These are phyloP conservation scores for Moesziomyces sp. DNA, from an alignment of 1,284 basidiomycete genomes.

Conservation along the genomic window DNA sequence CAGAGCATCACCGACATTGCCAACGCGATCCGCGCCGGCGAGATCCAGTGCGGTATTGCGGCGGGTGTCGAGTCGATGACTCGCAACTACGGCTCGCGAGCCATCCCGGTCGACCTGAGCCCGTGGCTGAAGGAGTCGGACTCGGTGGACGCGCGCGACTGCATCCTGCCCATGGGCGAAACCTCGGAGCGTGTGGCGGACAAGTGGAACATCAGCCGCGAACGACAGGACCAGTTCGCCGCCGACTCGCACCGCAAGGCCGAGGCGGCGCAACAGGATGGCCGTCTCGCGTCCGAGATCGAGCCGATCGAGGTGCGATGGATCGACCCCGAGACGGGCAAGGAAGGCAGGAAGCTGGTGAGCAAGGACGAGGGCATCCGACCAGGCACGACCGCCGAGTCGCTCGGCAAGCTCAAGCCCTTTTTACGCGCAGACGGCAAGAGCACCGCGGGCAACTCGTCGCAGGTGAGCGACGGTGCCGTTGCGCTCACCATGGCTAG, in stretches of 20 bases:
- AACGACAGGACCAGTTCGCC: slow-evolving; percentile 62
- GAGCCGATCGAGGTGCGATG: slow-evolving; percentile 59
- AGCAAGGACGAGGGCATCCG: slow-evolving; percentile 64
- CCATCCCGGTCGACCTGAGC: slow-evolving; percentile 65
- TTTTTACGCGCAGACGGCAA: slow-evolving; percentile 55
- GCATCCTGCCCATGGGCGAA: slow-evolving; percentile 66
- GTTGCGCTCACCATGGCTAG: slow-evolving; percentile 62
- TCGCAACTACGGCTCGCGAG: slow-evolving; percentile 64
- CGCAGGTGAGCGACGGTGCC: slow-evolving; percentile 64
- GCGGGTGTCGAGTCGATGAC: slow-evolving; percentile 66
- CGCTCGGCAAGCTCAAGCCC: slow-evolving; percentile 62
- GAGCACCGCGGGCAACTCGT: slow-evolving; percentile 64
- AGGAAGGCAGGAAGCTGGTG: slow-evolving; percentile 56
- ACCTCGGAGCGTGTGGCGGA: slow-evolving; percentile 63
- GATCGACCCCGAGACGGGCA: slow-evolving; percentile 55
- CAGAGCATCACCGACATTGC: slow-evolving; percentile 68
- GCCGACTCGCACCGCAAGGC: slow-evolving; percentile 57
- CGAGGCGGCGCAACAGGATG: slow-evolving; percentile 55
- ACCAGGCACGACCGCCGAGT: slow-evolving; percentile 50
- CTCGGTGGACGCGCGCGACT: slow-evolving; percentile 63
- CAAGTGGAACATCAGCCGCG: slow-evolving; percentile 53
- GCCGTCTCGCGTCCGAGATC: slow-evolving; percentile 59
- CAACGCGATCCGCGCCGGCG: slow-evolving; percentile 63
- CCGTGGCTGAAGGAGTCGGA: slow-evolving; percentile 60
- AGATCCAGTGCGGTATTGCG: slow-evolving; percentile 62